A percentile compares a stretch with the other conserved stretches of the same genome.
Conservation (phyloP, 495 filamentous ascomycete species). For the Penicillium cosmopolitanum region DNA sequence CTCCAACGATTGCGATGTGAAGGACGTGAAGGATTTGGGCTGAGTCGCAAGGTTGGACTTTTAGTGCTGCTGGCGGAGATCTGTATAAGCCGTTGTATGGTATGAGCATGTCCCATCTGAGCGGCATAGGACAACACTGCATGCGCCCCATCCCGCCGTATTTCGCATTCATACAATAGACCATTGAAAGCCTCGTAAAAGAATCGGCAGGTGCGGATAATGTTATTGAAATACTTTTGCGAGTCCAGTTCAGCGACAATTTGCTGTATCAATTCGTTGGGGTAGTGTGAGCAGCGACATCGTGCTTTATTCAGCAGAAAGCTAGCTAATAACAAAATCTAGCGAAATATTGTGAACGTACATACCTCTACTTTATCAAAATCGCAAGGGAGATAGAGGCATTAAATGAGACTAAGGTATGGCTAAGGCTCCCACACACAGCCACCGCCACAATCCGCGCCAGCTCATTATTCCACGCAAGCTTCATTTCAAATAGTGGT, state of each 20-base stretch:
- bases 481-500: background rate
- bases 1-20: background rate
- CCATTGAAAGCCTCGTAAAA: background rate
- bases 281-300: conserved; percentile 10
- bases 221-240: conserved; percentile 1
- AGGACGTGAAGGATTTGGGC: conserved; percentile 7
- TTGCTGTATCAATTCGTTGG: conserved; percentile 9
- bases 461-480: background rate
- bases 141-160: background rate
- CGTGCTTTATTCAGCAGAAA: background rate
- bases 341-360: background rate
- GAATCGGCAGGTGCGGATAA: background rate
- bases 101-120: background rate
- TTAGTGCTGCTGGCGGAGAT: background rate
- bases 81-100: background rate
- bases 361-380: background rate
- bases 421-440: background rate
- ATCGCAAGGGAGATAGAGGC: background rate
- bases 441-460: background rate
- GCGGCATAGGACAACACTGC: background rate
- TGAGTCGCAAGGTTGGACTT: background rate
- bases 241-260: conserved; percentile 1
- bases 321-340: background rate
- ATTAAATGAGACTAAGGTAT: background rate
- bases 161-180: background rate